Evolutionary conservation across 1,139 yeast genomes (phyloP).

Genomic region (Yamadazyma dendronema): DNA sequence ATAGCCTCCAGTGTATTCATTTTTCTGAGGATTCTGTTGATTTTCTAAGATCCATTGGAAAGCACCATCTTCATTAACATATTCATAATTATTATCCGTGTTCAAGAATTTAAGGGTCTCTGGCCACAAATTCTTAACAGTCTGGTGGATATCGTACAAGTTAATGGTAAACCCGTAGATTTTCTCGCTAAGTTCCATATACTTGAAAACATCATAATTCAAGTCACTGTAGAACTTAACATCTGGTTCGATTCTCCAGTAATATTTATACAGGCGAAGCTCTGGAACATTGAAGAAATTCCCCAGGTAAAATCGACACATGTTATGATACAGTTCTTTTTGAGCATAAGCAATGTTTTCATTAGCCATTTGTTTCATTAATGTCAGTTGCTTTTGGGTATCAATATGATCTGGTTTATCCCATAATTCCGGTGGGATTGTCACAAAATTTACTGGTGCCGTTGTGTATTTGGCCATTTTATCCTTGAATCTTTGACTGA

Average conservation of each 20-base stretch:
- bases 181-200: conserved; percentile 62
- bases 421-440: conserved; percentile 60
- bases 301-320: conserved; percentile 65
- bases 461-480: conserved; percentile 38
- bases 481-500: conserved; percentile 54
- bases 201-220: conserved; percentile 74
- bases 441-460: conserved; percentile 59
- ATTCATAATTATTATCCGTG: conserved; percentile 56
- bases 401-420: conserved; percentile 61
- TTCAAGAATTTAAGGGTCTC: conserved; percentile 59
- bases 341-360: conserved; percentile 64
- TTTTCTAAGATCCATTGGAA: conserved; percentile 72
- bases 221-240: conserved; percentile 66
- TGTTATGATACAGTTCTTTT: conserved; percentile 66
- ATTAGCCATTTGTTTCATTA: conserved; percentile 36
- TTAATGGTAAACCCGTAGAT: conserved; percentile 70
- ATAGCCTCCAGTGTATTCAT: conserved; percentile 57
- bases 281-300: conserved; percentile 63
- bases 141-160: conserved; percentile 65
- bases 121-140: conserved; percentile 67
- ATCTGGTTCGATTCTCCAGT: conserved; percentile 82
- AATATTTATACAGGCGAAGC: conserved; percentile 49
- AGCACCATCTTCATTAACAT: conserved; percentile 58
- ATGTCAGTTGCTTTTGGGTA: conserved; percentile 33
- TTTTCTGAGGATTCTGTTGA: conserved; percentile 58